Evolutionary conservation across 768 basidiomycete genomes (phyloP).

Genomic region (Xerocomellus intermedius): DNA sequence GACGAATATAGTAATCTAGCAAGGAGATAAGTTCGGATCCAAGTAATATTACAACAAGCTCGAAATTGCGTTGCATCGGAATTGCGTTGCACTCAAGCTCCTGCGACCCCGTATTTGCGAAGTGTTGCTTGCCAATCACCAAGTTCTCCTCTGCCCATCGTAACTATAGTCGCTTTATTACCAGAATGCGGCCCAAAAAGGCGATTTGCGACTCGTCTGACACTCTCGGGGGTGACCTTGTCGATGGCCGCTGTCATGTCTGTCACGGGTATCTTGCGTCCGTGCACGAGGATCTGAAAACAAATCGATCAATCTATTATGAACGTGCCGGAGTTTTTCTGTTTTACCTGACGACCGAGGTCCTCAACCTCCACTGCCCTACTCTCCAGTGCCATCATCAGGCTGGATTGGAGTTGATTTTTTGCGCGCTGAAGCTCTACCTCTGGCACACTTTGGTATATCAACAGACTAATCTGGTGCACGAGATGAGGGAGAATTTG

Average conservation of each 20-base stretch:
- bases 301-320: background rate
- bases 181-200: conserved; percentile 66
- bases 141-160: conserved; percentile 79
- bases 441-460: conserved; percentile 64
- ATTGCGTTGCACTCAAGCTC: conserved; percentile 12
- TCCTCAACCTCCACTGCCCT: conserved; percentile 84
- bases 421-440: conserved; percentile 82
- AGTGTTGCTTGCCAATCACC: conserved; percentile 64
- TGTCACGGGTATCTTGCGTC: conserved; percentile 77
- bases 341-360: conserved; percentile 78
- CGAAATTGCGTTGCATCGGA: too few species aligned
- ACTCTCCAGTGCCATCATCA: conserved; percentile 95
- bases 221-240: conserved; percentile 62
- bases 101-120: conserved; percentile 65
- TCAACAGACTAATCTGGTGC: conserved; percentile 80
- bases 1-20: background rate
- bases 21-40: background rate
- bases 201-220: conserved; percentile 73
- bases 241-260: conserved; percentile 93
- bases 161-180: conserved; percentile 74
- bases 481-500: conserved; percentile 83
- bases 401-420: conserved; percentile 89
- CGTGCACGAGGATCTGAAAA: conserved; percentile 75
- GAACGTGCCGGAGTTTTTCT: background rate
- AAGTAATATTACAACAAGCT: background rate